A percentile compares a stretch with the other conserved stretches of the same genome.
These are phyloP conservation scores for Tolypocladium nubicola DNA, from an alignment of 2,329 filamentous ascomycete genomes.

Conservation along the genomic window DNA sequence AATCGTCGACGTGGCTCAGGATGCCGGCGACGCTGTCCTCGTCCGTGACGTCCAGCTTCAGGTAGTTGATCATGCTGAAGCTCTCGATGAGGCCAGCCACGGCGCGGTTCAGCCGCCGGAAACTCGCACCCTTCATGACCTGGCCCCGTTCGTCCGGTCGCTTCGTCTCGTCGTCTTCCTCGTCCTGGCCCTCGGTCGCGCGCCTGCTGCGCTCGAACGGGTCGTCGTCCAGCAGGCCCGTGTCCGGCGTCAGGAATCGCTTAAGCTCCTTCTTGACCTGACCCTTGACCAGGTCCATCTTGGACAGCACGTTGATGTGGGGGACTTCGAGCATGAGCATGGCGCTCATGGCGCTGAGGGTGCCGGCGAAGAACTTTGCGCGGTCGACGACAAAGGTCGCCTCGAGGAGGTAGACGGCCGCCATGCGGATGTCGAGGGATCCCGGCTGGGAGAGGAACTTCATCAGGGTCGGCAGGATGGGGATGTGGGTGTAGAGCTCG, in stretches of 20 bases:
- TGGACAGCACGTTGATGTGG: slow-evolving; percentile 91
- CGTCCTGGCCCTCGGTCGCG: slow-evolving; percentile 28
- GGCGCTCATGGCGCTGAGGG: slow-evolving; percentile 91
- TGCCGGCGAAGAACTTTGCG: slow-evolving; percentile 95
- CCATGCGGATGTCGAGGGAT: slow-evolving; percentile 79
- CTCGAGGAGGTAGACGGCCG: slow-evolving; percentile 89
- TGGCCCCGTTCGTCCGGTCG: slow-evolving; percentile 57
- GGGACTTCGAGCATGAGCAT: slow-evolving; percentile 99
- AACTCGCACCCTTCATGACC: slow-evolving; percentile 72
- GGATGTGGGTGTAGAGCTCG: slow-evolving; percentile 95
- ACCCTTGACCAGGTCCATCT: slow-evolving; percentile 94
- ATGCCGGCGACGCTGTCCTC: slow-evolving; percentile 83
- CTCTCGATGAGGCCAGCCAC: slow-evolving; percentile 90
- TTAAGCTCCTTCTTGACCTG: slow-evolving; percentile 82
- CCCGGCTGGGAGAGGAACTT: slow-evolving; percentile 71
- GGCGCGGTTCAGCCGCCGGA: slow-evolving; percentile 73
- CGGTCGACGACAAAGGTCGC: slow-evolving; percentile 92
- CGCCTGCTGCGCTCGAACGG: slow-evolving; percentile 39
- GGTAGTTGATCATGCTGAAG: slow-evolving; percentile 95
- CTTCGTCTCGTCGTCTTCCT: slow-evolving; percentile 39
- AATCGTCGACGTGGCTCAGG: slow-evolving; percentile 87
- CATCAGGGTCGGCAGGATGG: slow-evolving; percentile 76
- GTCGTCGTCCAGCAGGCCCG: slow-evolving; percentile 71
- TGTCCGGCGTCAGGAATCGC: slow-evolving; percentile 80
- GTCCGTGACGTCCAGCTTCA: slow-evolving; percentile 79